Percentiles rank a stretch among this genome's conserved stretches.
These are phyloP conservation scores for Candida sonorensis DNA, from an alignment of 805 yeast genomes.

Conservation along the genomic window DNA sequence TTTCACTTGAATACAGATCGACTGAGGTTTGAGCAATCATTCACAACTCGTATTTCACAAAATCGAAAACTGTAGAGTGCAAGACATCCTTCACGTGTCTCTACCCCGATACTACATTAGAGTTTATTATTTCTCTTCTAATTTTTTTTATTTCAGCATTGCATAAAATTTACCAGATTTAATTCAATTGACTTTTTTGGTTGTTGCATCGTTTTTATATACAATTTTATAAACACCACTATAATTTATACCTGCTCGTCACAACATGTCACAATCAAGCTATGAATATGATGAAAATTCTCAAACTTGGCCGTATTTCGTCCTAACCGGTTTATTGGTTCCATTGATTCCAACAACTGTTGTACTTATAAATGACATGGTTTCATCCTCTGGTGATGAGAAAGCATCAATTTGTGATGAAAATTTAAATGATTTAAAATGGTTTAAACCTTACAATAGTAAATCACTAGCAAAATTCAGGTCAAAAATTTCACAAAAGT, in stretches of 20 bases:
- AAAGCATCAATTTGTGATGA: no score
- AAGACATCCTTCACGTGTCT: no score
- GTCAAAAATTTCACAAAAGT: constrained; percentile 17
- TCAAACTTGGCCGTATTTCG: constrained; percentile 91
- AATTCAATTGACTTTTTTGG: no score
- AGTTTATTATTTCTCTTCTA: no score
- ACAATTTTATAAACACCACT: background rate
- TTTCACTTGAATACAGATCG: no score
- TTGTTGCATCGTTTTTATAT: background rate
- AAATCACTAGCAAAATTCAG: constrained; percentile 25
- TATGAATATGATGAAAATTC: constrained; percentile 83
- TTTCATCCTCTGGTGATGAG: constrained; percentile 2
- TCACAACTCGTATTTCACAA: no score
- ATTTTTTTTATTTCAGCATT: no score
- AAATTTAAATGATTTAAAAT: constrained; percentile 23
- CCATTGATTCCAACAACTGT: constrained; percentile 53
- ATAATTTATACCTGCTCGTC: no score
- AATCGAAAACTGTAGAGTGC: no score
- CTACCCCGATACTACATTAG: no score
- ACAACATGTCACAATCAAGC: constrained; percentile 47
- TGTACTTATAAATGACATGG: constrained; percentile 11
- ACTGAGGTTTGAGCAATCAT: no score
- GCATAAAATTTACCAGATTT: no score
- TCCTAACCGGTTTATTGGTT: constrained; percentile 62
- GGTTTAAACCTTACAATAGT: constrained; percentile 31